phyloP scores from a whole-genome alignment of 2,329 filamentous ascomycete genomes.

The Chlorencoelia australis region DNA sequence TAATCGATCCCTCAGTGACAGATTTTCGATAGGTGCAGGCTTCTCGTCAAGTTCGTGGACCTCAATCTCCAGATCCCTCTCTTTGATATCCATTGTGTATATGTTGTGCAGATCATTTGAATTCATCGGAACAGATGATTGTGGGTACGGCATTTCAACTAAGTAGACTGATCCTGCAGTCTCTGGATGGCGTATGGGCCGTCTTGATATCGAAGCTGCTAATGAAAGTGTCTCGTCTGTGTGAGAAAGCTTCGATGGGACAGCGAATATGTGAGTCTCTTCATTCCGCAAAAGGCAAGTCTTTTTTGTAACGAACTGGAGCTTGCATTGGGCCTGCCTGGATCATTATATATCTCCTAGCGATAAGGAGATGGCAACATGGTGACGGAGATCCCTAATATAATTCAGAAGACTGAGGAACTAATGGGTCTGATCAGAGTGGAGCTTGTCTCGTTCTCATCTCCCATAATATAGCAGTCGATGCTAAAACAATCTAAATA shows the following conservation, averaged over 20 bases:
- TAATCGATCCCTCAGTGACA: conserved; percentile 3
- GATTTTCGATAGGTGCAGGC: not conserved
- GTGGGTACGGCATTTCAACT: conserved; percentile 3
- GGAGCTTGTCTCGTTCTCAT: conserved; percentile 4
- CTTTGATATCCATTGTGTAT: not conserved
- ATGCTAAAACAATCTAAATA: conserved; percentile 4
- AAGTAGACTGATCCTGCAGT: conserved; percentile 7
- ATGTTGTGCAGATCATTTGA: not conserved
- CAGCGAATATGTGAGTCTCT: too few relatives aligned
- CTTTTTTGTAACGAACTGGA: too few relatives aligned
- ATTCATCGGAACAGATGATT: not conserved
- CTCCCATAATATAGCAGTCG: conserved; percentile 4
- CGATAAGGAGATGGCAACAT: too few relatives aligned
- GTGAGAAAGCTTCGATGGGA: too few relatives aligned
- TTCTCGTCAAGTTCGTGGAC: conserved; percentile 1
- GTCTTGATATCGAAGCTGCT: too few relatives aligned
- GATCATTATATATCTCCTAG: too few relatives aligned
- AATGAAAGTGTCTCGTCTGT: too few relatives aligned
- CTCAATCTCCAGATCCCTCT: not conserved
- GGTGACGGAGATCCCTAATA: too few relatives aligned
- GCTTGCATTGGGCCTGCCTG: too few relatives aligned
- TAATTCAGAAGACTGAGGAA: too few relatives aligned
- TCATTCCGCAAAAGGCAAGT: too few relatives aligned
- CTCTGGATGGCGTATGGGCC: too few relatives aligned
- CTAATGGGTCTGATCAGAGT: conserved; percentile 3